These are phyloP conservation scores for Vaccinium darrowii DNA, from an alignment of 148 eudicot genomes.

Conservation along the genomic window DNA sequence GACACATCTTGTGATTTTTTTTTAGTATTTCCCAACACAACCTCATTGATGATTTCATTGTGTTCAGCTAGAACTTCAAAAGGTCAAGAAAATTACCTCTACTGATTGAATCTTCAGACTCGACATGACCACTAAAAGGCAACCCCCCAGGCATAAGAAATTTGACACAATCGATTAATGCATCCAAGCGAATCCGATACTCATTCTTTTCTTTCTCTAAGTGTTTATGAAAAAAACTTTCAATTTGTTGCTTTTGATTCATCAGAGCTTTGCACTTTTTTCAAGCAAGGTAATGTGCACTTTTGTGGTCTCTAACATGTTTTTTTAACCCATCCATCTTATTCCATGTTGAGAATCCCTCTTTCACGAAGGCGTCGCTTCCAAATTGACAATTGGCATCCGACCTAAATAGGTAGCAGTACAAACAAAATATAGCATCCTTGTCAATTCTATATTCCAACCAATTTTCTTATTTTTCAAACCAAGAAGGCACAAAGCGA, in stretches of 20 bases:
- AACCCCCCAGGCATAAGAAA: background rate
- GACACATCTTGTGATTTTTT: background rate
- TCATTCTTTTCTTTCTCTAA: too few relatives aligned
- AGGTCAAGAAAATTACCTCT: background rate
- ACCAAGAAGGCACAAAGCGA: background rate
- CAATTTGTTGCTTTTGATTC: too few relatives aligned
- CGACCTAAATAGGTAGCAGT: background rate
- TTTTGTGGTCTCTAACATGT: background rate
- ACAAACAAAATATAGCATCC: background rate
- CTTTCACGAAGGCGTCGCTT: too few relatives aligned
- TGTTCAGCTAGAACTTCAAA: too few relatives aligned
- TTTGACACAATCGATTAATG: background rate
- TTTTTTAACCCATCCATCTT: background rate
- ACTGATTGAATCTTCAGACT: background rate
- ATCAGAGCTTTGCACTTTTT: too few relatives aligned
- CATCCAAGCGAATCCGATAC: background rate
- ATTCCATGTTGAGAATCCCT: too few relatives aligned
- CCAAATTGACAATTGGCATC: too few relatives aligned
- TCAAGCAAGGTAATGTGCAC: too few relatives aligned
- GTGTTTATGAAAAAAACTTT: too few relatives aligned
- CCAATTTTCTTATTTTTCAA: background rate
- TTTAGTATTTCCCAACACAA: too few relatives aligned
- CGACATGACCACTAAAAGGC: background rate
- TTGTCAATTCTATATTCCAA: background rate
- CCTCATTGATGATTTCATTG: too few relatives aligned